Base-by-base conservation (phyloP, 1,139 yeast species). In the Citeromyces siamensis region DNA sequence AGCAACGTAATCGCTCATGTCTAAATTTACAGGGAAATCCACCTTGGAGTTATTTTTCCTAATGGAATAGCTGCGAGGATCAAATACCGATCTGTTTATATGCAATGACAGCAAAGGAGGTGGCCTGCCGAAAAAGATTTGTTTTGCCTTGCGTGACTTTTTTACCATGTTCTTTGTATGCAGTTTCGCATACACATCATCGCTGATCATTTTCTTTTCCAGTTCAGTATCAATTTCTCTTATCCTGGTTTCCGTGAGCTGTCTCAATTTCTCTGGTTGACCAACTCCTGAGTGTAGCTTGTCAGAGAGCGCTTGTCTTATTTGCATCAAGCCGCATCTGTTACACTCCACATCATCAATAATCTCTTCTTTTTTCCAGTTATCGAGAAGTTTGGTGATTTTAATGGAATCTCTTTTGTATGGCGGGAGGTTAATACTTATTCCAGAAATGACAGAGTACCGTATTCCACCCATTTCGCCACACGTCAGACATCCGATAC, bases 391-490 rank as follows among this genome's bases (percentile, higher is more conserved):
- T 14, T 70, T 75, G 3, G 70, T 60, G 38, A 86, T 60, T 19
- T 68, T 63, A 46, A 59, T 66, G 16, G 62, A 51, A 46, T 65
- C 49, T 38, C 59, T 62, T 35, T 58, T 60, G 19, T 57, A 62
- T 12, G 71, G 62, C 3, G 70, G 75, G 37, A 86, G 62, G 45
- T 82, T 81, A 44, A 86, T 66, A 46, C 88, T 83, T 37, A 86
- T 62, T 0, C 95, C 94, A 46, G 93, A 78, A 29, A 75, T 69
- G 0, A 85, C 84, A 4, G 93, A 80, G 46, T 78, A 78, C 44
- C 95, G 66, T 19, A 86, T 78, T 2, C 96, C 96, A 36, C 95
- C 95, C 54, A 77, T 83, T 52, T 86, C 96, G 41, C 95, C 95
- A 64, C 96, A 86, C 13, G 69, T 66, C 36, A 83, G 65, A 55